Percentiles rank a stretch among this genome's conserved stretches.
Conservation (phyloP, 306 rosid genomes). For the Gillenia trifoliata region DNA sequence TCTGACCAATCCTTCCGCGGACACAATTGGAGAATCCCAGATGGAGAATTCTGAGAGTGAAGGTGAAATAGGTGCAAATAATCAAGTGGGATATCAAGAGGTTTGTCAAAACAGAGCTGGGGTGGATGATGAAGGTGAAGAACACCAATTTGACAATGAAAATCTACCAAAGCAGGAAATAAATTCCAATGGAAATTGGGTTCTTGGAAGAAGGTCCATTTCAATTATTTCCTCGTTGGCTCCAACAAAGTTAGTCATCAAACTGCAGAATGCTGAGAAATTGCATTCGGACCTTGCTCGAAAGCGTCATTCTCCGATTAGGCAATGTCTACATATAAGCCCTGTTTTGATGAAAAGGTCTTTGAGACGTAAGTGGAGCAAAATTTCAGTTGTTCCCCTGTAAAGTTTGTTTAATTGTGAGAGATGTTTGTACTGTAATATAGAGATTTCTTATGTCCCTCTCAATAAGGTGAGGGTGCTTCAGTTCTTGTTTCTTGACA, state of each 20-base stretch:
- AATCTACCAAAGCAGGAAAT: constrained; percentile 21
- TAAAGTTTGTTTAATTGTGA: not conserved
- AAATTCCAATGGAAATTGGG: not conserved
- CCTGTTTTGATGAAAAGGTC: constrained; percentile 64
- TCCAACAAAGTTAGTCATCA: not conserved
- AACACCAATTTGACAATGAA: constrained; percentile 17
- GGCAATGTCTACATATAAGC: constrained; percentile 37
- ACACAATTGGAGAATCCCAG: constrained; percentile 29
- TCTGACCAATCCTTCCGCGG: constrained; percentile 11
- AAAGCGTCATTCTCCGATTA: constrained; percentile 36
- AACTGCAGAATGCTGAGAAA: constrained; percentile 3
- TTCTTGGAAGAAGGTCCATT: constrained; percentile 11
- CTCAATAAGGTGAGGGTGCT: constrained; percentile 14
- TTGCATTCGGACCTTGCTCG: not conserved
- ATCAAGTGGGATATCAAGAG: not conserved
- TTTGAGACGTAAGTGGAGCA: constrained; percentile 21
- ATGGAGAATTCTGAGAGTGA: constrained; percentile 28
- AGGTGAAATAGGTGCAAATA: constrained; percentile 10
- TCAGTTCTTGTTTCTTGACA: not conserved
- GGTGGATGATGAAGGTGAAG: constrained; percentile 32
- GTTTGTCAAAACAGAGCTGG: constrained; percentile 22
- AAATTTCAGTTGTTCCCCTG: constrained; percentile 14
- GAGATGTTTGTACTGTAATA: constrained; percentile 1
- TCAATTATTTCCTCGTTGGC: constrained; percentile 17
- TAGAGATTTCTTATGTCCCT: constrained; percentile 9